A percentile compares a stretch with the other conserved stretches of the same genome.
phyloP scores from a whole-genome alignment of 192 early-diverging fungal genomes.

The Entomortierella lignicola region DNA sequence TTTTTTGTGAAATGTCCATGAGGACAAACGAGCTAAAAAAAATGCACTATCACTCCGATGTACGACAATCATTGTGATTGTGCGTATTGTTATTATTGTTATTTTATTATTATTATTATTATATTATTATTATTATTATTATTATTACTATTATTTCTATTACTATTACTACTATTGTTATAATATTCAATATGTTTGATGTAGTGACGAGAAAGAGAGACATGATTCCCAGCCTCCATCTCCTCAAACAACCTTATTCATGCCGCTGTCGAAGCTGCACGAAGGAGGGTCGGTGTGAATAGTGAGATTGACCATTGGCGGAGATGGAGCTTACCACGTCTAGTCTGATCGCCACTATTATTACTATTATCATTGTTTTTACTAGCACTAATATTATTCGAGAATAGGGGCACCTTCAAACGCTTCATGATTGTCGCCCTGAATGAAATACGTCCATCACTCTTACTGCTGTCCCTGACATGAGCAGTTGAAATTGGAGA shows the following conservation, averaged over 20 bases:
- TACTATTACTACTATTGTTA: no score
- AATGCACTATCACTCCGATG: neutral
- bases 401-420: slow-evolving; percentile 20
- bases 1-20: neutral
- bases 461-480: neutral
- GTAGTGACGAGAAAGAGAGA: no score
- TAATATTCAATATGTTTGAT: no score
- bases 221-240: no score
- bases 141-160: no score
- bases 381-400: neutral
- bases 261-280: slow-evolving; percentile 19
- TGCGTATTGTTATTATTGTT: no score
- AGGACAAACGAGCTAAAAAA: no score
- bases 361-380: neutral
- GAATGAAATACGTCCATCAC: neutral
- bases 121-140: no score
- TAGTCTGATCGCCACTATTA: neutral
- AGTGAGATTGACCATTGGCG: slow-evolving; percentile 23
- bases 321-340: neutral
- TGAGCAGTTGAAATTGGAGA: neutral
- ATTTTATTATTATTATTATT: no score
- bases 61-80: neutral
- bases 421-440: slow-evolving; percentile 7
- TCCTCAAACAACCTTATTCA: neutral
- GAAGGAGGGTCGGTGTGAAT: neutral